phyloP scores from a whole-genome alignment of 2,329 filamentous ascomycete genomes.

The Trichoderma citrinoviride region DNA sequence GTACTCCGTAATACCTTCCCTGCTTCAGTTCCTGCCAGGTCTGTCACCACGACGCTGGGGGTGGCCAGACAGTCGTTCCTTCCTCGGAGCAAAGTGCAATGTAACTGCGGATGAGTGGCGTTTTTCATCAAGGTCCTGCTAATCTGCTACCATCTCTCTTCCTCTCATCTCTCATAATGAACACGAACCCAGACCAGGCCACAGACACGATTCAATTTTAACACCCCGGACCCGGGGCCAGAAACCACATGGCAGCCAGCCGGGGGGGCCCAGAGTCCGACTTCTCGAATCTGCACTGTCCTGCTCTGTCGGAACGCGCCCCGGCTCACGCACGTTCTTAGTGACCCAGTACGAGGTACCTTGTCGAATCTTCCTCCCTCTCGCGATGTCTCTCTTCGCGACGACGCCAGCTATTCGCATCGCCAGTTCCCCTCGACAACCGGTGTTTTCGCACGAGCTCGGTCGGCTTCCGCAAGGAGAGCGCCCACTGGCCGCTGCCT shows the following conservation, averaged over 20 bases:
- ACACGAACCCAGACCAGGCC: background rate
- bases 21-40: background rate
- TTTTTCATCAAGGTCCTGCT: background rate
- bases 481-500: background rate
- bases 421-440: too few species aligned
- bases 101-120: slow-evolving; percentile 20
- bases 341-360: background rate
- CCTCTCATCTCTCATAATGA: background rate
- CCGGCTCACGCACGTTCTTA: background rate
- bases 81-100: slow-evolving; percentile 11
- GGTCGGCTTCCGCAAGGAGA: background rate
- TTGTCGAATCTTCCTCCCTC: background rate
- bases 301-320: slow-evolving; percentile 6
- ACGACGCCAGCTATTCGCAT: too few species aligned
- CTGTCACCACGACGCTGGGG: background rate
- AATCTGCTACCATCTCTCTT: slow-evolving; percentile 10
- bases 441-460: background rate
- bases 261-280: background rate
- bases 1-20: too few species aligned
- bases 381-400: too few species aligned
- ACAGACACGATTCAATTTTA: slow-evolving; percentile 14
- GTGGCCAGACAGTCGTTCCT: background rate
- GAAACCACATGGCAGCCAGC: slow-evolving; percentile 16
- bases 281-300: slow-evolving; percentile 9
- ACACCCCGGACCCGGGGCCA: slow-evolving; percentile 9